phyloP scores from a whole-genome alignment of 495 filamentous ascomycete genomes.

The Entonaema liquescens region DNA sequence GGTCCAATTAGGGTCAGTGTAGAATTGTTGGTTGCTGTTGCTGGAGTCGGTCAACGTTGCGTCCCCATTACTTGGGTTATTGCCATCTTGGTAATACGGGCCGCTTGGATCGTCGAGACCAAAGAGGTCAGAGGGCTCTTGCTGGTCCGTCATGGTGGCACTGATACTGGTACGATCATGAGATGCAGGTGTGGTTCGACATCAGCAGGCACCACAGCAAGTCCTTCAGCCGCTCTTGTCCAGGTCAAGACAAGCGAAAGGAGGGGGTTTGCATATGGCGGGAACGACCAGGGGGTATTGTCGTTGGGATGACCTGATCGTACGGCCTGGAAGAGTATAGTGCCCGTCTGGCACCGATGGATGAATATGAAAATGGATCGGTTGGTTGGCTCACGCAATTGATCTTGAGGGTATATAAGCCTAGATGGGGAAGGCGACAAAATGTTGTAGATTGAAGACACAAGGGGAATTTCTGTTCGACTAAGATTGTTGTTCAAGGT shows the following conservation, averaged over 20 bases:
- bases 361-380: constrained; percentile 34
- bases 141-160: constrained; percentile 43
- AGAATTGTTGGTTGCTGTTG: constrained; percentile 45
- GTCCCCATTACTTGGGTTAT: constrained; percentile 43
- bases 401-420: constrained; percentile 28
- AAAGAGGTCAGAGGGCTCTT: constrained; percentile 45
- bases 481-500: constrained; percentile 17
- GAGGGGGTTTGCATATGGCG: constrained; percentile 43
- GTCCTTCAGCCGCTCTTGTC: constrained; percentile 36
- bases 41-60: constrained; percentile 39
- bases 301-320: constrained; percentile 40
- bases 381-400: constrained; percentile 33
- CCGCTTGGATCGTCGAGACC: constrained; percentile 44
- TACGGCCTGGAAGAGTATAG: constrained; percentile 39
- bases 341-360: constrained; percentile 32
- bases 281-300: constrained; percentile 36
- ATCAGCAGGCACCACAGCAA: constrained; percentile 43
- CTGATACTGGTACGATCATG: constrained; percentile 48
- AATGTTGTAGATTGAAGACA: constrained; percentile 7
- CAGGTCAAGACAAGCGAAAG: constrained; percentile 38
- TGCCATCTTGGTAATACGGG: constrained; percentile 43
- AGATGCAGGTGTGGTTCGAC: constrained; percentile 49
- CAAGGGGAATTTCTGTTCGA: not conserved
- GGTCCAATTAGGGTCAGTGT: constrained; percentile 50
- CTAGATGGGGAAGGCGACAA: constrained; percentile 25